These are phyloP conservation scores for Chrysanthemum seticuspe DNA, from an alignment of 129 eudicot species.

Conservation along the genomic window DNA sequence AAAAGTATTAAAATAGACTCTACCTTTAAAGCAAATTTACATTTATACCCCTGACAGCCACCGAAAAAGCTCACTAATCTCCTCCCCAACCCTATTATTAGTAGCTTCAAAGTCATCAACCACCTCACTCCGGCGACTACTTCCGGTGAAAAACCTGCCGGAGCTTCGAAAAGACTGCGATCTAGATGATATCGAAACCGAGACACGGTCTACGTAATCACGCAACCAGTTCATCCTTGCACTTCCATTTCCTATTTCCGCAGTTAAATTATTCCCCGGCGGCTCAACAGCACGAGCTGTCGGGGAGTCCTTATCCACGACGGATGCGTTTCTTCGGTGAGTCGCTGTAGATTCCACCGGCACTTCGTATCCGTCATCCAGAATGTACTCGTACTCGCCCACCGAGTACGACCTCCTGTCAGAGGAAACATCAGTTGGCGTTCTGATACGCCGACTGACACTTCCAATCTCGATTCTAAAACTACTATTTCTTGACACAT, in stretches of 20 bases:
- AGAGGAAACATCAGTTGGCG: conserved; percentile 21
- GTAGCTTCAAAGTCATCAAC: conserved; percentile 65
- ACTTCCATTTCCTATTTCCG: conserved; percentile 49
- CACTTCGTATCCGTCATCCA: conserved; percentile 68
- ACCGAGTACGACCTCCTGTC: conserved; percentile 56
- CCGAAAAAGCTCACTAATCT: conserved; percentile 88
- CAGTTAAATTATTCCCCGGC: conserved; percentile 55
- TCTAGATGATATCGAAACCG: conserved; percentile 56
- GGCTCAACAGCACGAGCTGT: conserved; percentile 33
- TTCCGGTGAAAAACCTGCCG: conserved; percentile 84
- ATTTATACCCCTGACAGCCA: conserved; percentile 91
- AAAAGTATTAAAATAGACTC: conserved; percentile 44
- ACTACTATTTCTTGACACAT: conserved; percentile 28
- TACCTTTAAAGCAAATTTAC: conserved; percentile 37
- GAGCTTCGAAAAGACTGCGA: conserved; percentile 77
- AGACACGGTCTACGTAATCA: conserved; percentile 75
- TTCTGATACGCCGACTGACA: conserved; percentile 43
- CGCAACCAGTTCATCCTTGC: conserved; percentile 69
- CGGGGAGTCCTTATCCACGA: conserved; percentile 59
- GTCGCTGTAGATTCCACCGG: conserved; percentile 37
- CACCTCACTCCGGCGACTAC: conserved; percentile 74
- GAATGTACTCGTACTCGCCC: conserved; percentile 82
- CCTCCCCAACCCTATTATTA: conserved; percentile 62
- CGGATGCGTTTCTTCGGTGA: conserved; percentile 40
- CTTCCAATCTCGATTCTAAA: conserved; percentile 80